phyloP scores from a whole-genome alignment of 441 rosid species.

The Lepidium campestre region DNA sequence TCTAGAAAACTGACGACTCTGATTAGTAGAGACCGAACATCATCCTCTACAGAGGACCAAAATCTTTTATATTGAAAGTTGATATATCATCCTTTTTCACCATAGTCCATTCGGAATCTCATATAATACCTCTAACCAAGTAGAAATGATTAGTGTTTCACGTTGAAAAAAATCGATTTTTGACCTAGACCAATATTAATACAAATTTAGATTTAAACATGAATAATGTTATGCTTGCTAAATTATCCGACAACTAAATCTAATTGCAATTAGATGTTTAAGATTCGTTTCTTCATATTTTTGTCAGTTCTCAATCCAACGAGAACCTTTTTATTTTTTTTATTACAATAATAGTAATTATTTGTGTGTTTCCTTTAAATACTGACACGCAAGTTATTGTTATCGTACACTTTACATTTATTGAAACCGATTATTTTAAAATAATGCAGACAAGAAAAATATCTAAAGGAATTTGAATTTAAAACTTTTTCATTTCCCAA shows the following conservation, averaged over 20 bases:
- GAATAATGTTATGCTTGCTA: too few relatives aligned
- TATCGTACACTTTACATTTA: conserved; percentile 18
- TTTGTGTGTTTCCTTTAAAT: neutral
- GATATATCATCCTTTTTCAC: too few relatives aligned
- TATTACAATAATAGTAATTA: neutral
- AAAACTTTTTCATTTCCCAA: conserved; percentile 10
- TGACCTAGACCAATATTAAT: too few relatives aligned
- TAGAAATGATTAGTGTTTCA: too few relatives aligned
- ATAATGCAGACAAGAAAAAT: neutral
- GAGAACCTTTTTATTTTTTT: neutral
- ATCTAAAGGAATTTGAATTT: conserved; percentile 15
- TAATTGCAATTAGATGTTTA: neutral
- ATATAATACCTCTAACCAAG: too few relatives aligned
- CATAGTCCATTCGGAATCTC: too few relatives aligned
- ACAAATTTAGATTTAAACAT: too few relatives aligned
- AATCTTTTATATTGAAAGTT: too few relatives aligned
- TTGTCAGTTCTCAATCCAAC: conserved; percentile 19
- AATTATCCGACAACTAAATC: neutral
- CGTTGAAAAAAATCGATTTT: too few relatives aligned
- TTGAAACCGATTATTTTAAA: conserved; percentile 1
- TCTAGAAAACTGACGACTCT: too few relatives aligned
- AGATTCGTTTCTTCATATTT: conserved; percentile 2
- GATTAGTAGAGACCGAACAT: too few relatives aligned
- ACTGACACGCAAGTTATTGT: neutral
- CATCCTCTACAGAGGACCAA: too few relatives aligned